Evolutionary conservation across 208 protist genomes (phyloP).

Genomic region (Acanthamoeba lenticulata): DNA sequence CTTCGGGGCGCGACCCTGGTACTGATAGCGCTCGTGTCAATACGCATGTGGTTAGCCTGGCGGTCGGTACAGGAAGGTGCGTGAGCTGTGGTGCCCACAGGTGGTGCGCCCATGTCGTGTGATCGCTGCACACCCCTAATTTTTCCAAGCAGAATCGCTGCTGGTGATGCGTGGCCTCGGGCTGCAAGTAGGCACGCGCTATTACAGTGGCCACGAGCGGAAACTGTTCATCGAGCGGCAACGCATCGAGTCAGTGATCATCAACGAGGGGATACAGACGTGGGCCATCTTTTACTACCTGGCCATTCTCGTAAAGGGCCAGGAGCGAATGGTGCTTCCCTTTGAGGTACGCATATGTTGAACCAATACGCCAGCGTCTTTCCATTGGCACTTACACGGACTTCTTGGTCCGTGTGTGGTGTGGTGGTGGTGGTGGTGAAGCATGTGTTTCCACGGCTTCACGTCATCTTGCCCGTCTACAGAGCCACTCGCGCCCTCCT

Average conservation of each 20-base stretch:
- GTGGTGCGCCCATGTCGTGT: not conserved
- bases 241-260: not conserved
- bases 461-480: conserved; percentile 30
- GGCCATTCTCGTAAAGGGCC: conserved; percentile 1
- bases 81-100: too few relatives aligned
- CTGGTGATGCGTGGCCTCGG: conserved; percentile 45
- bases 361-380: not conserved
- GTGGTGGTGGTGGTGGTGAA: not conserved
- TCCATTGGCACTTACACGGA: not conserved
- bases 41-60: not conserved
- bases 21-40: not conserved
- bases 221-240: conserved; percentile 18
- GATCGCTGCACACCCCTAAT: not conserved
- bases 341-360: conserved; percentile 21
- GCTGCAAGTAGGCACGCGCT: not conserved
- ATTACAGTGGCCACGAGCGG: not conserved
- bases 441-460: not conserved
- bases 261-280: conserved; percentile 44
- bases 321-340: conserved; percentile 16
- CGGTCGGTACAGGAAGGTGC: not conserved
- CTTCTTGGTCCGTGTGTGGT: not conserved
- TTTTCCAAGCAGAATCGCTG: conserved; percentile 2
- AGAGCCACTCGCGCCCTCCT: not conserved
- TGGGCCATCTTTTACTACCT: conserved; percentile 30
- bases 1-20: not conserved